Base-by-base conservation (phyloP, 75 land plant species). In the Isoetes taiwanensis region DNA sequence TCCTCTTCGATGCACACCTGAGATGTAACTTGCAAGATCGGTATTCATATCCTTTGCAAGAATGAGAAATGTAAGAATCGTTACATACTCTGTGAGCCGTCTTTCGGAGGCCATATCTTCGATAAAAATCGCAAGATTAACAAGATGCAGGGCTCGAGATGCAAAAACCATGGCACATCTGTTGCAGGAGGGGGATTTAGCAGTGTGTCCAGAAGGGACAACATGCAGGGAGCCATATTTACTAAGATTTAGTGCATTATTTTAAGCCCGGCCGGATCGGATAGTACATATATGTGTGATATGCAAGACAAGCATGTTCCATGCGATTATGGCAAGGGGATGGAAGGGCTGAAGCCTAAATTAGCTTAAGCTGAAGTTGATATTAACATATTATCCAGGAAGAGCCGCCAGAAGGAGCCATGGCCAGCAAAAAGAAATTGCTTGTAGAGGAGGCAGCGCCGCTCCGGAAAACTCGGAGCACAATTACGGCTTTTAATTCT, bases 171-270 rank as follows among this genome's bases (percentile, higher is more conserved):
- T 46, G 25, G 23, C 21, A 6, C 5, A 16, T 8, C 50, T 19
- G 8, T 46, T 46, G 16, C 16, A 23, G 50, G 23, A n/a, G 50
- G 50, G 50, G 6, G 50, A 46, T 23, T 23, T 46, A 6, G 23
- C 25, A 5, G 50, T 46, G 12, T 46, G 50, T n/a, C 50, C 50
- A 23, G 50, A 46, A n/a, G 50, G 50, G 8, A 46, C 50, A 16
- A 46, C 50, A 6, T 46, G 50, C 50, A 16, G 50, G 12, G 50
- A 46, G 50, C 50, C n/a, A 6, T 46, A 46, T 19, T 23, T 46
- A 6, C 50, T 46, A n/a, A 16, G 50, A 6, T 46, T 46, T 23
- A 6, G 12, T n/a, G 23, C 16, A 23, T 23, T 46, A 5, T 46
- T 46, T n/a, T 19, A 19, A 23, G 50, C 16, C 21, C 16, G 16